Base-by-base conservation (phyloP, 371 early-diverging fungal genomes). In the Saksenaea oblongispora region DNA sequence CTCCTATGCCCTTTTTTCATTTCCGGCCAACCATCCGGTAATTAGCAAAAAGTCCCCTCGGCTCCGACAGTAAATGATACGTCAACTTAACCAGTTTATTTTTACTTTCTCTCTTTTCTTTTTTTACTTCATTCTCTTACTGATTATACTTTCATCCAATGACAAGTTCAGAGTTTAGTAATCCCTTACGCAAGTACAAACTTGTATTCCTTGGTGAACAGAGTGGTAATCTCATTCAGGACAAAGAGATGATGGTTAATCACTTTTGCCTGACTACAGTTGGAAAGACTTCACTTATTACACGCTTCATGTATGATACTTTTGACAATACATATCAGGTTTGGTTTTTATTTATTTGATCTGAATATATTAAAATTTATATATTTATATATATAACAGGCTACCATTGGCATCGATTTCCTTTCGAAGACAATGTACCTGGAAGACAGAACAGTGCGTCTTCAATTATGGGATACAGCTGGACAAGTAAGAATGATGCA, bases 401-500 rank as follows among this genome's bases (percentile, higher is more conserved):
- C 99, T 2, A 99, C 99, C n/a, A 99, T 99, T 64, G 99, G 99
- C 64, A 97, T 99, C 65, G 99, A 99, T 78, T 99, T 99, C 76
- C 76, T 99, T 61, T 95, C 94, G 36, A 99, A 99, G 82, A 99
- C 99, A 13, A 95, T 99, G 91, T 93, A 95, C 70, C 77, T 99
- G 58, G 97, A 96, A 64, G 95, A 95, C 75, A 89, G 94, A 58
- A 96, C 95, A 13, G 92, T 98, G 10, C 90, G 99, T 59, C 86
- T 99, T 47, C 99, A 99, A 80, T 88, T 99, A 62, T 99, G 99
- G 99, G 99, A 99, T 75, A 99, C 99, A 4, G 99, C 99, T 36
- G 99, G 99, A 18, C 99, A 99, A 84, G 96, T 95, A 85, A 31
- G 15, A 37, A 53, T 26, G 24, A 58, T 28, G 18, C 61, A 31